These are phyloP conservation scores for Pterulicium gracile DNA, from an alignment of 1,284 basidiomycete genomes.

Conservation along the genomic window DNA sequence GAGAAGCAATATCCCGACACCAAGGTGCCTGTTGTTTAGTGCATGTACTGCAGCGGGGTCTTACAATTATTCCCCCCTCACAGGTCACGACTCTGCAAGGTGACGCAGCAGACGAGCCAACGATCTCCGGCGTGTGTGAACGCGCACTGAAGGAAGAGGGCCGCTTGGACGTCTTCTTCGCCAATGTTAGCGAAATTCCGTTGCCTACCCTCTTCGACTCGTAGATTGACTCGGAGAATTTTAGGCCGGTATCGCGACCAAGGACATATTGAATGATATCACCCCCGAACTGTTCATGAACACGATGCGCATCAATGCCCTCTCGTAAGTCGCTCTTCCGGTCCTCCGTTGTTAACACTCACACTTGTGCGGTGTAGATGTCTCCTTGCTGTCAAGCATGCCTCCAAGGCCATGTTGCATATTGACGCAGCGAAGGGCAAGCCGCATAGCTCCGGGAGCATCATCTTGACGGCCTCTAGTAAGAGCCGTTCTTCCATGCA, in stretches of 20 bases:
- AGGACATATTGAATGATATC: constrained; percentile 39
- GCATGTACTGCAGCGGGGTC: too few species aligned
- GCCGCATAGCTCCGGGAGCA: constrained; percentile 63
- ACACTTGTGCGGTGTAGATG: too few species aligned
- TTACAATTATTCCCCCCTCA: constrained; percentile 8
- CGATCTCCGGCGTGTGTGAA: constrained; percentile 61
- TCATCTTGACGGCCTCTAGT: constrained; percentile 69
- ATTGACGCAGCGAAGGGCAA: constrained; percentile 58
- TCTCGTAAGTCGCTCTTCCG: too few species aligned
- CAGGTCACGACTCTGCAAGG: constrained; percentile 65
- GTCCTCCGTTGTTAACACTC: too few species aligned
- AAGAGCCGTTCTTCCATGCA: background rate
- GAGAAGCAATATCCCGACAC: constrained; percentile 65
- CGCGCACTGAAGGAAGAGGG: constrained; percentile 74
- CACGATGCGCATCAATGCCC: constrained; percentile 57
- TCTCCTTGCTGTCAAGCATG: constrained; percentile 85
- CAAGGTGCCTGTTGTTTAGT: background rate
- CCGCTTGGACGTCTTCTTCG: constrained; percentile 86
- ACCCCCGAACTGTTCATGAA: constrained; percentile 63
- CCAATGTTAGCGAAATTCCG: constrained; percentile 53
- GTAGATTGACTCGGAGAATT: constrained; percentile 11
- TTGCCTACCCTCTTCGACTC: constrained; percentile 1
- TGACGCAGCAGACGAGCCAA: constrained; percentile 74
- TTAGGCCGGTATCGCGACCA: constrained; percentile 57
- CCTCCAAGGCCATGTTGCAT: constrained; percentile 69